phyloP scores from a whole-genome alignment of 306 rosid species.

The Trifolium repens region DNA sequence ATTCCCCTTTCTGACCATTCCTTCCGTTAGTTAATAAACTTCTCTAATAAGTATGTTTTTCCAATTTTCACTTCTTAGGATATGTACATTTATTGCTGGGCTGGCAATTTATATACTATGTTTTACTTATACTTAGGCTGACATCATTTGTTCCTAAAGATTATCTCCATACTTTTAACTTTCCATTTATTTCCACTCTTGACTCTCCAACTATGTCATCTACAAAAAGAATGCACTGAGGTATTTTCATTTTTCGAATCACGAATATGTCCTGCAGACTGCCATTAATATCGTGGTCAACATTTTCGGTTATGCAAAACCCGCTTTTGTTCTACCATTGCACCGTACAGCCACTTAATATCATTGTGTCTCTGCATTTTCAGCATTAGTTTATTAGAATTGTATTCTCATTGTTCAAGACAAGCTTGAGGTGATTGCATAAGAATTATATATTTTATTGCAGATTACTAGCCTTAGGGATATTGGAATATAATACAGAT shows the following conservation, averaged over 20 bases:
- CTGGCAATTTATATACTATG: conserved; percentile 7
- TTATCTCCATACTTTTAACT: neutral
- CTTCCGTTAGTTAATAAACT: conserved; percentile 11
- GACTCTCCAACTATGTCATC: conserved; percentile 23
- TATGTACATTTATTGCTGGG: conserved; percentile 3
- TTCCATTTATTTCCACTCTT: neutral
- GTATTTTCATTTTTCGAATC: neutral
- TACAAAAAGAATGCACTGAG: neutral
- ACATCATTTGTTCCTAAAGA: neutral
- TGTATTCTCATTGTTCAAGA: conserved; percentile 29
- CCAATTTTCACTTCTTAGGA: conserved; percentile 1
- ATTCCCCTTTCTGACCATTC: neutral
- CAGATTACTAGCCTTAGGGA: conserved; percentile 87
- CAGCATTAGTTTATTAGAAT: neutral
- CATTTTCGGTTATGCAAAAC: conserved; percentile 13
- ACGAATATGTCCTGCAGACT: conserved; percentile 4
- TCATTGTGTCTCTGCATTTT: neutral
- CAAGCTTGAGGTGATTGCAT: conserved; percentile 17
- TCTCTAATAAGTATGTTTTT: neutral
- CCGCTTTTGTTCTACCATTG: neutral
- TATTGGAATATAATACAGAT: conserved; percentile 92
- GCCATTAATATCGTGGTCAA: conserved; percentile 13
- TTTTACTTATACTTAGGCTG: neutral
- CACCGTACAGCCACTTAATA: neutral
- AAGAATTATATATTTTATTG: conserved; percentile 41